Evolutionary conservation across 352 stramenopile genomes (phyloP), one percentile per base, ranked within the genome.

Genomic region (Phytophthora pinifolia): DNA sequence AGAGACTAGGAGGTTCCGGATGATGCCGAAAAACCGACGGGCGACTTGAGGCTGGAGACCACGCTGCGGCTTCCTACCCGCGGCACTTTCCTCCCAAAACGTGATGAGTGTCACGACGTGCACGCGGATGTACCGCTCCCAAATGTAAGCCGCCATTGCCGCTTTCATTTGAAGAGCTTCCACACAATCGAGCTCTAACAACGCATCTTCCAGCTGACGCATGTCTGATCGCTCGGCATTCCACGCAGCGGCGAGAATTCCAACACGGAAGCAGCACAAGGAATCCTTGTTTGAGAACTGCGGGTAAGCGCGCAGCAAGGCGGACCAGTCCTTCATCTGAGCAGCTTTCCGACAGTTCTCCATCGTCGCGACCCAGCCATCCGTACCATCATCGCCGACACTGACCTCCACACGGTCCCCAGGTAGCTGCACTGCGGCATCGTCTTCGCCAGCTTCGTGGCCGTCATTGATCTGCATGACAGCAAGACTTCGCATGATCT

Each of bases 221-320:
- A 94, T 92, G 22, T 91, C 75, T 0, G 84, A 89, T 49, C 84
- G 79, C 43, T 91, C 80, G 4, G 79, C 69, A 48, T 92, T 94
- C 84, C 84, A 94, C 20, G 82, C 80, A 6, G 79, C 62, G 47
- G 80, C 92, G 1, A 94, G 62, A 17, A 87, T 47, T 20, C 51
- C 70, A 10, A 79, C 77, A 29, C 82, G 76, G 43, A 90, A 92
- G 39, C 78, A 91, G 41, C 76, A 80, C 4, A 92, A 54, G 2
- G 76, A 53, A 39, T 92, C 74, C 8, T 65, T 61, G 44, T 83
- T 61, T 2, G 70, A 67, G 30, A 92, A 79, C 47, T 90, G 84
- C 9, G 72, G 77, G 52, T 88, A 92, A 15, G 61, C 59, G 25
- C 62, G 46, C 14, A 92, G 22, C 17, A 92, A 72, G 44, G 61